Conservation (phyloP, 768 basidiomycete species). For the Panellus pusillus region DNA sequence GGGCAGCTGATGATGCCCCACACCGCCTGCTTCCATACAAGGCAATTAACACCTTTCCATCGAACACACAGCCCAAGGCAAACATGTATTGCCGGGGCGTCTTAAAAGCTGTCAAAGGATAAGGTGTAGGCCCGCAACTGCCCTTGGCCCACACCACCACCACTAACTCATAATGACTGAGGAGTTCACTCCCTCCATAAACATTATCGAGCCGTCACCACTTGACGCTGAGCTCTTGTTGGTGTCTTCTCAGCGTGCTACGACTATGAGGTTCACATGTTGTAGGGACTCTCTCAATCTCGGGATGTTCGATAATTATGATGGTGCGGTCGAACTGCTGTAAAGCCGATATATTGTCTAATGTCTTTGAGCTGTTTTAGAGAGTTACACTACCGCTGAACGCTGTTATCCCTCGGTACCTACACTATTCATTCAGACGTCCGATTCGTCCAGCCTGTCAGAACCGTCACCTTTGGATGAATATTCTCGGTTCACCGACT, state of each 20-base stretch:
- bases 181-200: conserved; percentile 18
- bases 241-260: not conserved
- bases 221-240: conserved; percentile 14
- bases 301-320: conserved; percentile 20
- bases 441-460: conserved; percentile 8
- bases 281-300: conserved; percentile 5
- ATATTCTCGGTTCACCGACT: conserved; percentile 5
- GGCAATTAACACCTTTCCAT: not conserved
- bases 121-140: conserved; percentile 6
- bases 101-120: conserved; percentile 7
- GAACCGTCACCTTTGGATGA: conserved; percentile 14
- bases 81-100: not conserved
- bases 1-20: not conserved
- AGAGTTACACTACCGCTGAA: not conserved
- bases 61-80: conserved; percentile 1
- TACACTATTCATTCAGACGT: conserved; percentile 17
- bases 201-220: conserved; percentile 12
- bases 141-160: conserved; percentile 9
- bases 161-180: conserved; percentile 17
- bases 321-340: not conserved
- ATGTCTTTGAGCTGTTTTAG: conserved; percentile 3
- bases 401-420: conserved; percentile 10
- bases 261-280: not conserved
- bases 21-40: not conserved
- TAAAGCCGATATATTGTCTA: too few species aligned